Evolutionary conservation across 495 filamentous ascomycete genomes (phyloP).

Genomic region (Aspergillus homomorphus): DNA sequence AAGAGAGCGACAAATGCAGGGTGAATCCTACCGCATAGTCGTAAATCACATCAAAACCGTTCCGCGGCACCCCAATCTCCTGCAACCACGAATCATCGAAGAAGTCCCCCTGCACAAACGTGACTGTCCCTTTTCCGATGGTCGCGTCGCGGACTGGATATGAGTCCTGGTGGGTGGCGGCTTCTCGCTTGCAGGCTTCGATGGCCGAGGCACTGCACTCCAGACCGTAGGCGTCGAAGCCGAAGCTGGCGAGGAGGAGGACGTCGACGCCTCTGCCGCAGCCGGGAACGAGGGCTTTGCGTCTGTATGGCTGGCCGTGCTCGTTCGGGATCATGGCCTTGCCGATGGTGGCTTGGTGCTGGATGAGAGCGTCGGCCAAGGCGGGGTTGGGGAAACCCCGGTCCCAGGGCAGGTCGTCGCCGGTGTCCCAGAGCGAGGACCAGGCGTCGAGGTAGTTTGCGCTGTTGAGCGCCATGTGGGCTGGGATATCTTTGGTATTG

Average conservation of each 20-base stretch:
- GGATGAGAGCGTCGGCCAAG: slow-evolving; percentile 57
- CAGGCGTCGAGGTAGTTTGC: too few species aligned
- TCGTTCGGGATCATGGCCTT: slow-evolving; percentile 26
- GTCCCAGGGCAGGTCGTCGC: slow-evolving; percentile 67
- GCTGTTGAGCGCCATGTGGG: too few species aligned
- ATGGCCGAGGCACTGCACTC: slow-evolving; percentile 61
- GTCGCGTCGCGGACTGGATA: slow-evolving; percentile 47
- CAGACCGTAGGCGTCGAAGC: slow-evolving; percentile 71
- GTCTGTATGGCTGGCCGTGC: slow-evolving; percentile 18
- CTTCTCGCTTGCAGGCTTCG: slow-evolving; percentile 50
- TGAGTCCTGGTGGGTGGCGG: slow-evolving; percentile 30
- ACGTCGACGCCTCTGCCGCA: slow-evolving; percentile 78
- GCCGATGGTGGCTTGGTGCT: slow-evolving; percentile 46
- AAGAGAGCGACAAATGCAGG: too few species aligned
- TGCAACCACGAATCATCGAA: slow-evolving; percentile 62
- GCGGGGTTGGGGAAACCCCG: slow-evolving; percentile 62
- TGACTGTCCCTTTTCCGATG: slow-evolving; percentile 51
- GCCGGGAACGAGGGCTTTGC: slow-evolving; percentile 62
- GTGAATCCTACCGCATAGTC: slow-evolving; percentile 75
- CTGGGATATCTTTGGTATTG: too few species aligned
- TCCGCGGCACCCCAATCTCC: slow-evolving; percentile 37
- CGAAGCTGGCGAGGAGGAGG: slow-evolving; percentile 63
- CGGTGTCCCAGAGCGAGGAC: slow-evolving; percentile 61
- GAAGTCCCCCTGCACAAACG: slow-evolving; percentile 68
- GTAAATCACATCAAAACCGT: slow-evolving; percentile 74